Evolutionary conservation across 179 eudicot species (phyloP), one percentile per base, ranked within the genome.

Genomic region (Silene noctiflora): DNA sequence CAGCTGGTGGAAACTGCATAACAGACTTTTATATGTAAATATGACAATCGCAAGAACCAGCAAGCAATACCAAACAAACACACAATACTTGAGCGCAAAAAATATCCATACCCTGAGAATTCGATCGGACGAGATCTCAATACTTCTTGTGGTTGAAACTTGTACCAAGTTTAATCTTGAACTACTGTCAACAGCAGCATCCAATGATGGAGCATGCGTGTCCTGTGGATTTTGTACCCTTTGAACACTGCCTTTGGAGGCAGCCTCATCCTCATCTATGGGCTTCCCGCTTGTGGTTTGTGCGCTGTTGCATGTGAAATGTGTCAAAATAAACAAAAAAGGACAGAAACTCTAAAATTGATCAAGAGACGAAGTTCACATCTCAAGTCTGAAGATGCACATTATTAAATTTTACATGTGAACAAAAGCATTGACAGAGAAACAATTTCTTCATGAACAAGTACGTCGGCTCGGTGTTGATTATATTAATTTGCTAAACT

Each of bases 71-170:
- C 74, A 12, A 19, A 42, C 22, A 22, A 62, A 46, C 16, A 35
- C 25, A 25, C 0, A 31, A 6, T 1, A 72, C 44, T 65, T 8
- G 42, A 65, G 42, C 4, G 21, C 4, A n/a, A 35, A 35, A 17
- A 29, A 76, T 25, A 39, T 71, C 61, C 82, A 80, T 81, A 93
- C 92, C 89, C 75, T 74, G 20, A 79, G 86, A 22, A 70, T 74
- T 77, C 81, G 80, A 65, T 85, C 81, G 16, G 84, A 80, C 35
- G 88, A 88, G 67, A 79, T 64, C 73, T 82, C 89, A 21, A 78
- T 61, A 46, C 85, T 81, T 80, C 75, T 82, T 12, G 83, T 25
- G 46, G 86, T 79, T n/a, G 87, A 82, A 76, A 77, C 84, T 82
- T 84, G 84, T 22, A 72, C 80, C 21, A 75, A 4, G 17, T 84